phyloP scores from a whole-genome alignment of 2,329 filamentous ascomycete genomes.

The Claviceps sorghi region DNA sequence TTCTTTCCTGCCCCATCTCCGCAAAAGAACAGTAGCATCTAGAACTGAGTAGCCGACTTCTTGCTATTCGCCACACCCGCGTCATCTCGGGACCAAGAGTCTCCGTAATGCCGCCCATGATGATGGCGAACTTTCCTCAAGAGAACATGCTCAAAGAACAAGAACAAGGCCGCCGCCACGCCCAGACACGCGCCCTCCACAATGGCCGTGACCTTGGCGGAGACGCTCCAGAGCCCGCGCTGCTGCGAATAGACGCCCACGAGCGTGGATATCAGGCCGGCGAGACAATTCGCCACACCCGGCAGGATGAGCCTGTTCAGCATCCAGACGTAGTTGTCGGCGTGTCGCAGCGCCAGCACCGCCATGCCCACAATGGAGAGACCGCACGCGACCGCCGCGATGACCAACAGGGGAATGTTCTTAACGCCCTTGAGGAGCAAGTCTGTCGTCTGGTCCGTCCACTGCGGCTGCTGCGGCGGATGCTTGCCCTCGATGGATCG shows the following conservation, averaged over 20 bases:
- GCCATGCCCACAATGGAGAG: constrained; percentile 21
- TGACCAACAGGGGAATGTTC: constrained; percentile 26
- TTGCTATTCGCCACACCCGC: not conserved
- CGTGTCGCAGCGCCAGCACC: constrained; percentile 28
- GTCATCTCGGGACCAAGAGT: constrained; percentile 3
- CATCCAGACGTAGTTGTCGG: constrained; percentile 38
- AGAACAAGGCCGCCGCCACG: constrained; percentile 15
- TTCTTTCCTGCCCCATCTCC: not conserved
- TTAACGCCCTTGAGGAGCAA: constrained; percentile 13
- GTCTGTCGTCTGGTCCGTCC: constrained; percentile 9
- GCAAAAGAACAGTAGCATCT: not conserved
- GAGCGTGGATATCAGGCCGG: constrained; percentile 34
- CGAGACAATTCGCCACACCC: constrained; percentile 30
- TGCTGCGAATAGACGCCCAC: constrained; percentile 35
- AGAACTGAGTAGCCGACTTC: not conserved
- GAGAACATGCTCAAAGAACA: constrained; percentile 18
- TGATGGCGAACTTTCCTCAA: constrained; percentile 17
- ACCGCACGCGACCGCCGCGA: constrained; percentile 28
- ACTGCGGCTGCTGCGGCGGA: constrained; percentile 1
- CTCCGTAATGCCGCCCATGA: constrained; percentile 13
- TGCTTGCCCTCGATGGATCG: constrained; percentile 12
- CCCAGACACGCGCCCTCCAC: constrained; percentile 19
- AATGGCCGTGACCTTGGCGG: constrained; percentile 22
- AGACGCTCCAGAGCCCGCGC: constrained; percentile 28
- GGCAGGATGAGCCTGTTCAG: constrained; percentile 35